A percentile compares a stretch with the other conserved stretches of the same genome.
Evolutionary conservation across 352 stramenopile species (phyloP).

Genomic region (Phytophthora citricola): DNA sequence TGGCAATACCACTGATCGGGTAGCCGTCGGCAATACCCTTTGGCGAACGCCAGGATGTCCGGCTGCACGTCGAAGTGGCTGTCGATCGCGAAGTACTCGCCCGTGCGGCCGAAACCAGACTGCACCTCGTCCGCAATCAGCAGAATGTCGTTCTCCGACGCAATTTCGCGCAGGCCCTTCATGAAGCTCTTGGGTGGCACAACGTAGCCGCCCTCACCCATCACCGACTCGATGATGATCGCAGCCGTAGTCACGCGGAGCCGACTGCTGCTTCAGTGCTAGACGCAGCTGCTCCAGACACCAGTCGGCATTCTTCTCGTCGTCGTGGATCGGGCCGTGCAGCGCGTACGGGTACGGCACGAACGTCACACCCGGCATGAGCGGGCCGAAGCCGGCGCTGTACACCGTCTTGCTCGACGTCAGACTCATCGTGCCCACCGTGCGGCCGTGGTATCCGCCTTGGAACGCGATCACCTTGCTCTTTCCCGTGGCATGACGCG

Average conservation of each 20-base stretch:
- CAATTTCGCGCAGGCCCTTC: slow-evolving; percentile 91
- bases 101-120: slow-evolving; percentile 89
- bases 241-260: slow-evolving; percentile 88
- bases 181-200: slow-evolving; percentile 92
- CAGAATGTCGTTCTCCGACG: slow-evolving; percentile 92
- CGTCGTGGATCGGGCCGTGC: slow-evolving; percentile 85
- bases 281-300: slow-evolving; percentile 88
- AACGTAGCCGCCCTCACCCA: slow-evolving; percentile 94
- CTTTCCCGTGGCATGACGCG: slow-evolving; percentile 90
- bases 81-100: slow-evolving; percentile 89
- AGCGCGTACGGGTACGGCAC: slow-evolving; percentile 90
- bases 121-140: slow-evolving; percentile 95
- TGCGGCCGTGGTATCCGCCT: slow-evolving; percentile 93
- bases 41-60: slow-evolving; percentile 94
- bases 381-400: slow-evolving; percentile 84
- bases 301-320: slow-evolving; percentile 70
- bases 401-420: slow-evolving; percentile 93
- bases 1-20: slow-evolving; percentile 90
- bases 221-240: slow-evolving; percentile 92
- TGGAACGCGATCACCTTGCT: slow-evolving; percentile 93
- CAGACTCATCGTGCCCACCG: slow-evolving; percentile 92
- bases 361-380: slow-evolving; percentile 85
- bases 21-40: slow-evolving; percentile 92
- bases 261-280: slow-evolving; percentile 92
- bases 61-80: slow-evolving; percentile 85